Conservation (phyloP, 2,329 filamentous ascomycete genomes). For the Pseudogymnoascus sp. region DNA sequence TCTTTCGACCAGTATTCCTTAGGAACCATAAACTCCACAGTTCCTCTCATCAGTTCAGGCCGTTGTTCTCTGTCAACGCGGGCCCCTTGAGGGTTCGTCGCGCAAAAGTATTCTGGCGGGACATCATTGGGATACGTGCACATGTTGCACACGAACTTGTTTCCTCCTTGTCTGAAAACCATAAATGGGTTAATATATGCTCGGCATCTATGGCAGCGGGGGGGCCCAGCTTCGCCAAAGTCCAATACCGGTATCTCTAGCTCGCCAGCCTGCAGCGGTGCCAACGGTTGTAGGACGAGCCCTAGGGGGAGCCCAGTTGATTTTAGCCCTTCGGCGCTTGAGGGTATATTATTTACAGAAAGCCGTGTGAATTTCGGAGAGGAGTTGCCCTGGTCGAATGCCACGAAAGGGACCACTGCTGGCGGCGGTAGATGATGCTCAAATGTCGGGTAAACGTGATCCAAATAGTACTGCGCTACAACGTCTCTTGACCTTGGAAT, state of each 20-base stretch:
- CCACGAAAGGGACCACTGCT: slow-evolving; percentile 78
- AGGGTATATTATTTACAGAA: slow-evolving; percentile 87
- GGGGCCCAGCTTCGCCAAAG: slow-evolving; percentile 85
- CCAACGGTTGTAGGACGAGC: slow-evolving; percentile 80
- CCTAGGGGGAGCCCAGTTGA: slow-evolving; percentile 81
- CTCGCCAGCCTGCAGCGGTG: slow-evolving; percentile 75
- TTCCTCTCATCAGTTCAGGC: slow-evolving; percentile 83
- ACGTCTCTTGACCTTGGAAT: slow-evolving; percentile 78
- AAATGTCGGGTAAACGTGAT: slow-evolving; percentile 88
- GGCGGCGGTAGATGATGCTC: slow-evolving; percentile 89
- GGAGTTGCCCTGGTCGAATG: slow-evolving; percentile 93
- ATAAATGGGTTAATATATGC: slow-evolving; percentile 99
- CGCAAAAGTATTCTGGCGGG: slow-evolving; percentile 83
- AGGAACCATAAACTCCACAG: slow-evolving; percentile 91
- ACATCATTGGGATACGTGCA: slow-evolving; percentile 97
- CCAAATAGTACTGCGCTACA: slow-evolving; percentile 75
- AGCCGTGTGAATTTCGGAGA: slow-evolving; percentile 90
- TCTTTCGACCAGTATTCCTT: slow-evolving; percentile 99
- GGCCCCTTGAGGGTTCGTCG: slow-evolving; percentile 77
- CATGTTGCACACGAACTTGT: slow-evolving; percentile 96
- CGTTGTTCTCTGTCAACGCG: slow-evolving; percentile 82
- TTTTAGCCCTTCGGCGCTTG: slow-evolving; percentile 68
- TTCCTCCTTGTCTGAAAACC: slow-evolving; percentile 89
- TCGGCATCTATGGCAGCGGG: slow-evolving; percentile 83
- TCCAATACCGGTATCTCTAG: slow-evolving; percentile 83